Evolutionary conservation across 805 yeast species (phyloP), one percentile per base, ranked within the genome.

Genomic region (Wickerhamiella hasegawae): DNA sequence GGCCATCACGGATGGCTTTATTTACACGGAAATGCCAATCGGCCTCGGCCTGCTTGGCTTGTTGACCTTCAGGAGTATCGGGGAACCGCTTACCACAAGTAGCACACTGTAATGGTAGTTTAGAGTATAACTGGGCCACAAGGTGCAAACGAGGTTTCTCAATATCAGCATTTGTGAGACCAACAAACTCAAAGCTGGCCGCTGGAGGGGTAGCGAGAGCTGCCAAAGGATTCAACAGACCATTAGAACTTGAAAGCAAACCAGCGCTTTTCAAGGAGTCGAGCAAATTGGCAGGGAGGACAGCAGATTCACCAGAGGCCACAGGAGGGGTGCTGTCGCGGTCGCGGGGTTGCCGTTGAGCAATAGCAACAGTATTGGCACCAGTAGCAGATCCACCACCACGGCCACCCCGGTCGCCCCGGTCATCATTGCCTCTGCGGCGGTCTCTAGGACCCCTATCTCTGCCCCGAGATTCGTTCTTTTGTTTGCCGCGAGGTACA

Each of bases 1-100:
- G 52, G 21, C 59, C 63, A 38, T 65, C 68, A 31, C 71, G 69
- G 32, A 80, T 62, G 47, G 78, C 75, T 52, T 81, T 82, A 55
- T 83, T 87, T 30, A 82, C 78, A 47, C 97, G 69, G 62, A 83
- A 84, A 61, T 87, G 97, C 96, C 96, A 87, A 55, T 87, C 98
- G 44, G 83, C 60, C 57, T 90, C 98, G 14, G 70, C 64, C 34
- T 75, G 69, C 39, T 69, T 68, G 32, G 58, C 57, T 4, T 56
- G 55, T 26, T 56, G 58, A 12, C 83, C 92, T 32, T 64, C 68
- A 2, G 56, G 59, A 24, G 74, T 69, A 35, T 68, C 67, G 3
- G 71, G 64, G 52, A 83, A 90, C 43, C 99, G 60, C 53, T 81
- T 81, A 18, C 96, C 92, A 59, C 98, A 90, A 15, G 76, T 73